These are phyloP conservation scores for Boletus rubescentipes DNA, from an alignment of 768 basidiomycete genomes.

Conservation along the genomic window DNA sequence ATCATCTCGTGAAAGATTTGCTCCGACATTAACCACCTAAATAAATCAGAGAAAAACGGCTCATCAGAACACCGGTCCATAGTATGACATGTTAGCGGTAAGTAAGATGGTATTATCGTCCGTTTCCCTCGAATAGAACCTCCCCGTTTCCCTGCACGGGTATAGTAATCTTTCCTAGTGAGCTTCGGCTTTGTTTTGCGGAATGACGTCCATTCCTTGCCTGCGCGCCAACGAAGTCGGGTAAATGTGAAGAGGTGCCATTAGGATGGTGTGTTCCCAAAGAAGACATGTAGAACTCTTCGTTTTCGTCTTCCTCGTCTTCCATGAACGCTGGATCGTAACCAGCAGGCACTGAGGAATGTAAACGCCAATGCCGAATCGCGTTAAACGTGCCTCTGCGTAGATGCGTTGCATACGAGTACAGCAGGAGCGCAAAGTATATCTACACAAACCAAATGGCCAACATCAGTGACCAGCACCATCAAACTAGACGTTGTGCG, in stretches of 20 bases:
- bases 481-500: background rate
- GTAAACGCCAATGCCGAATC: slow-evolving; percentile 47
- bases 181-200: slow-evolving; percentile 24
- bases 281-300: slow-evolving; percentile 69
- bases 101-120: slow-evolving; percentile 32
- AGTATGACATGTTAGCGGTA: slow-evolving; percentile 18
- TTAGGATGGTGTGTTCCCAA: slow-evolving; percentile 46
- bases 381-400: slow-evolving; percentile 88
- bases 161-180: slow-evolving; percentile 32
- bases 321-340: slow-evolving; percentile 33
- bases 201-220: slow-evolving; percentile 31
- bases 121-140: slow-evolving; percentile 65
- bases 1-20: background rate
- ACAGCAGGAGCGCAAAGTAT: slow-evolving; percentile 87
- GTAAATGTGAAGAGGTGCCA: slow-evolving; percentile 51
- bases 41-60: background rate
- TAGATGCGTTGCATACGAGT: slow-evolving; percentile 92
- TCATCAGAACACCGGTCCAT: slow-evolving; percentile 8
- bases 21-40: background rate
- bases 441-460: slow-evolving; percentile 47
- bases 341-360: slow-evolving; percentile 20
- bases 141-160: slow-evolving; percentile 47
- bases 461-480: background rate
- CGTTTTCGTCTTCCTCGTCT: slow-evolving; percentile 51
- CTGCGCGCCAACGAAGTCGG: slow-evolving; percentile 64